These are phyloP conservation scores for Pichia inconspicua DNA, from an alignment of 1,139 yeast species.

Conservation along the genomic window DNA sequence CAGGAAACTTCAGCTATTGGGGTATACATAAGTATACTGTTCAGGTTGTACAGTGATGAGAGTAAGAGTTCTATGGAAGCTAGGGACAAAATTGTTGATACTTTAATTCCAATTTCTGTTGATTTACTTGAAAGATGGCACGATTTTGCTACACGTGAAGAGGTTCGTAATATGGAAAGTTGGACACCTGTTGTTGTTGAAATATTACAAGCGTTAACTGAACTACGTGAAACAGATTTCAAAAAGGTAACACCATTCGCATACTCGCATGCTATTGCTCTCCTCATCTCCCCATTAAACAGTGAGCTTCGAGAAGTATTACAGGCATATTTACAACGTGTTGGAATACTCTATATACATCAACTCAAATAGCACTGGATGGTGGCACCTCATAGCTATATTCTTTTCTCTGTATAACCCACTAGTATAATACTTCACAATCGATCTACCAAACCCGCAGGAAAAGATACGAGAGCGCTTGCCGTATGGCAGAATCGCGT, in stretches of 20 bases:
- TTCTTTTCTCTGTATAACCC: no score
- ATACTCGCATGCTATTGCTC: constrained; percentile 58
- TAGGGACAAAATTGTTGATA: constrained; percentile 39
- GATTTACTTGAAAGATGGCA: constrained; percentile 64
- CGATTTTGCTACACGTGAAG: constrained; percentile 63
- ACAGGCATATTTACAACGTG: constrained; percentile 56
- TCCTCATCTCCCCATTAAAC: constrained; percentile 63
- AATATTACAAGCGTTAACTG: constrained; percentile 72
- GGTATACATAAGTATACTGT: constrained; percentile 72
- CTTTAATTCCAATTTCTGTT: constrained; percentile 65
- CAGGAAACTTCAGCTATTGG: constrained; percentile 92
- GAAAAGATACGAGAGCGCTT: no score
- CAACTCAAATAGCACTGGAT: no score
- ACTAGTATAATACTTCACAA: no score
- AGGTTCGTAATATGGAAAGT: constrained; percentile 71
- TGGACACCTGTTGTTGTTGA: constrained; percentile 93
- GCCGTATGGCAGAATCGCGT: not conserved
- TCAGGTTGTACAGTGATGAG: constrained; percentile 71
- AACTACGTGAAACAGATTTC: constrained; percentile 73
- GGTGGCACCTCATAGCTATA: no score
- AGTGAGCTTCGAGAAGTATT: constrained; percentile 64
- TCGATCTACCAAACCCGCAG: no score
- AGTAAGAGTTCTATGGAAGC: constrained; percentile 28
- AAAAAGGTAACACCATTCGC: constrained; percentile 51
- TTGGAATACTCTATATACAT: constrained; percentile 38